Percentiles rank a stretch among this genome's conserved stretches.
Evolutionary conservation across 768 basidiomycete genomes (phyloP).

Genomic region (Chalciporus piperatus): DNA sequence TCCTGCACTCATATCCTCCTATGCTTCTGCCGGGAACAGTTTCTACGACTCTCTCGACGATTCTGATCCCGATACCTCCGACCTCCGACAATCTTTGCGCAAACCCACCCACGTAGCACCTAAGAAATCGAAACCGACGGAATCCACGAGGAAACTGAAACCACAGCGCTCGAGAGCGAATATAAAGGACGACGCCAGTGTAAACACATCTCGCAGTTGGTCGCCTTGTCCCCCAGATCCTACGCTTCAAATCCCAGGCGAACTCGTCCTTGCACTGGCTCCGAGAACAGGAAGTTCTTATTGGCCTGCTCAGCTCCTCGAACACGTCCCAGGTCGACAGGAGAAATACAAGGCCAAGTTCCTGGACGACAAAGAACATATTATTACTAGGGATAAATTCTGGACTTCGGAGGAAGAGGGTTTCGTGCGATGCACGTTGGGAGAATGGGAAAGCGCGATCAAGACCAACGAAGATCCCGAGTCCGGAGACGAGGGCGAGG

Average conservation of each 20-base stretch:
- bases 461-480: constrained; percentile 26
- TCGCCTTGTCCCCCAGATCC: constrained; percentile 46
- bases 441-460: constrained; percentile 49
- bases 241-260: constrained; percentile 60
- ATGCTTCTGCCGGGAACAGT: constrained; percentile 17
- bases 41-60: constrained; percentile 29
- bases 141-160: constrained; percentile 14
- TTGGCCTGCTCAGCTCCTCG: constrained; percentile 67
- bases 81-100: constrained; percentile 4
- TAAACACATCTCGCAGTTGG: constrained; percentile 21
- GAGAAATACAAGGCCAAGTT: constrained; percentile 58
- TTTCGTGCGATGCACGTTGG: constrained; percentile 66
- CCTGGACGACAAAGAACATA: constrained; percentile 47
- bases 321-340: constrained; percentile 39
- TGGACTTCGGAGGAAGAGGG: constrained; percentile 54
- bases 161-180: constrained; percentile 17
- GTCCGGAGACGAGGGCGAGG: constrained; percentile 30
- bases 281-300: constrained; percentile 37
- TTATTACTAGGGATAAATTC: constrained; percentile 51
- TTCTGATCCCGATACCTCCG: constrained; percentile 18
- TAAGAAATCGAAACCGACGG: constrained; percentile 9
- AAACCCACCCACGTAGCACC: neutral
- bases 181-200: constrained; percentile 12
- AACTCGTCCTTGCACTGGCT: constrained; percentile 53
- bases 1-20: constrained; percentile 38